Base-by-base conservation (phyloP, 1,284 basidiomycete species). In the Rhodotorula sp. region DNA sequence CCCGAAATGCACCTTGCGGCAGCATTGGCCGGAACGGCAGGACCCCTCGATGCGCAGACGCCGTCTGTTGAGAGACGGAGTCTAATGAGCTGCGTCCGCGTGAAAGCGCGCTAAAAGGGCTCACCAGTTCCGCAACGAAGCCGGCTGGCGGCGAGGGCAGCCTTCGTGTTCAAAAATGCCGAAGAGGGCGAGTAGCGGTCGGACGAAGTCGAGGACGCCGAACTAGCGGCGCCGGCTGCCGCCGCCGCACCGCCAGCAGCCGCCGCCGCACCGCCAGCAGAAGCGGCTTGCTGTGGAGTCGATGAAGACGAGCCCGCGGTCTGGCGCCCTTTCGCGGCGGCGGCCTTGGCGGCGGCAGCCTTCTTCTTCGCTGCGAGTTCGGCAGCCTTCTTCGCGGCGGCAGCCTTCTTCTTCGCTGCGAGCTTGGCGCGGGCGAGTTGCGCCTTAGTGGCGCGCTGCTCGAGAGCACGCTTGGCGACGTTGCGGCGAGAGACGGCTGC, bases 1-100 rank as follows among this genome's bases (percentile, higher is more conserved):
- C 64, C 64, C 44, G 57, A 47, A 40, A 65, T 53, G 50, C 64
- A 65, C 50, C 54, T 48, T 26, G 64, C 48, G 51, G 64, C 64
- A 20, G 57, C 64, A 56, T 65, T 65, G 51, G 64, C 64, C 20
- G 64, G 64, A 34, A 57, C 37, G 37, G 64, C 44, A 24, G 64
- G 40, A 44, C 40, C 40, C 40, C 40, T 44, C 40, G 16, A 44
- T 15, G 40, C 40, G 40, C 40, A 44, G 13, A 44, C 40, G 40
- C 40, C 40, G 16, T 44, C 40, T 44, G 40, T 44, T 11, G 40
- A 18, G 40, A 18, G 11, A 18, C 3, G 40, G 16, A 44, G 40
- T 11, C 15, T 18, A 13, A 44, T 44, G 16, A 44, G 40, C 40
- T 44, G 16, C 40, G 40, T 18, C 13, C 40, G 40, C 40, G 15